A percentile compares a stretch with the other conserved stretches of the same genome.
phyloP scores from a whole-genome alignment of 1,139 yeast genomes.

The Suhomyces bokatorum region DNA sequence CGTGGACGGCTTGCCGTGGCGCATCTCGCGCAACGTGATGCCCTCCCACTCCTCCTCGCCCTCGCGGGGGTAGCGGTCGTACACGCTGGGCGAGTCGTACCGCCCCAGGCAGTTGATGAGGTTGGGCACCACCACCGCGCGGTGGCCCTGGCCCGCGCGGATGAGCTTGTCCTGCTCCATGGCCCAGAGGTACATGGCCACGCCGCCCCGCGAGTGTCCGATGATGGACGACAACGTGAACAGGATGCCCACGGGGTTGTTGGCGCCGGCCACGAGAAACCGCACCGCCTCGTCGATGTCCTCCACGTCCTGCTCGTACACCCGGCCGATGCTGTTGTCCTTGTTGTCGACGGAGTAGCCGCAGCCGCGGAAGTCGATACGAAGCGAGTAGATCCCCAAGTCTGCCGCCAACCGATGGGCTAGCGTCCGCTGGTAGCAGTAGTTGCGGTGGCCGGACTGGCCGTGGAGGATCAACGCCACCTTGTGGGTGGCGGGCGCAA shows the following conservation, averaged over 20 bases:
- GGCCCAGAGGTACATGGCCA: slow-evolving; percentile 79
- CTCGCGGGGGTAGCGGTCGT: slow-evolving; percentile 32
- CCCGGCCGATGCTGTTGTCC: slow-evolving; percentile 50
- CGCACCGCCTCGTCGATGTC: slow-evolving; percentile 61
- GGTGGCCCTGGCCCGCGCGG: slow-evolving; percentile 27
- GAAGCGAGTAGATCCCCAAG: slow-evolving; percentile 60
- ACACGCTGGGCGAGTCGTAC: slow-evolving; percentile 40
- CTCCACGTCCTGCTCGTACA: slow-evolving; percentile 60
- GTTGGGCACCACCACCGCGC: slow-evolving; percentile 54
- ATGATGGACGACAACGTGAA: slow-evolving; percentile 57
- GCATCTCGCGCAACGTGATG: slow-evolving; percentile 28
- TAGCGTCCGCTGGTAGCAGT: slow-evolving; percentile 66
- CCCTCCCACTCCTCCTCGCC: slow-evolving; percentile 18
- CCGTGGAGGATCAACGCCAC: slow-evolving; percentile 63
- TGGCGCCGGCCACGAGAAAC: slow-evolving; percentile 38
- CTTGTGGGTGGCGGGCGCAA: slow-evolving; percentile 41
- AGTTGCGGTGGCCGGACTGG: slow-evolving; percentile 79
- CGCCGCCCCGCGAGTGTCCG: slow-evolving; percentile 79
- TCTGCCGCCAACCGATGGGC: slow-evolving; percentile 62
- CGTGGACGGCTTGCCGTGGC: slow-evolving; percentile 50
- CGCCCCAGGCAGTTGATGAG: slow-evolving; percentile 75
- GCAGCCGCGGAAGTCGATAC: slow-evolving; percentile 86
- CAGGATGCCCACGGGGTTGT: slow-evolving; percentile 37
- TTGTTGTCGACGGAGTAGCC: slow-evolving; percentile 69
- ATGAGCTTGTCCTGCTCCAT: slow-evolving; percentile 37